These are phyloP conservation scores for Penicillium verhagenii DNA, from an alignment of 495 filamentous ascomycete genomes.

Conservation along the genomic window DNA sequence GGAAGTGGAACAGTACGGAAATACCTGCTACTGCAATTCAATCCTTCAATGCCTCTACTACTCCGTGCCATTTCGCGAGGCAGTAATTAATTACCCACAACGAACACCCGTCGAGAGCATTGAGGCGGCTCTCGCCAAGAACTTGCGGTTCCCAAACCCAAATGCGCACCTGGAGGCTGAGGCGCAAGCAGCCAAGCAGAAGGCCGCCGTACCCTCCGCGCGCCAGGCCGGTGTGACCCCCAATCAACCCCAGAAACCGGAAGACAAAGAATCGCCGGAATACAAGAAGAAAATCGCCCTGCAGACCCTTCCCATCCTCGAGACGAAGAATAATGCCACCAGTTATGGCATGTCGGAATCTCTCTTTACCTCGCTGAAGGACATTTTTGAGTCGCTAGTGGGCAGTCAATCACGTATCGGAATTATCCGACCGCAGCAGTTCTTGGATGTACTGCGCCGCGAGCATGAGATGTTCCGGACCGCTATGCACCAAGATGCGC, in stretches of 20 bases:
- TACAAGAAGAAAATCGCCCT: slow-evolving; percentile 96
- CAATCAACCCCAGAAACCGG: slow-evolving; percentile 66
- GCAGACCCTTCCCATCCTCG: slow-evolving; percentile 78
- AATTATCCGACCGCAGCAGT: slow-evolving; percentile 88
- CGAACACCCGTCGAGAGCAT: slow-evolving; percentile 56
- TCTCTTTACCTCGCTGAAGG: slow-evolving; percentile 89
- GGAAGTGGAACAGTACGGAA: slow-evolving; percentile 70
- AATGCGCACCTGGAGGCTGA: slow-evolving; percentile 43
- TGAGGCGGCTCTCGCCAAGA: slow-evolving; percentile 45
- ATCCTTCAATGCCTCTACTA: slow-evolving; percentile 97
- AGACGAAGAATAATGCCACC: slow-evolving; percentile 72
- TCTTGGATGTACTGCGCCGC: slow-evolving; percentile 86
- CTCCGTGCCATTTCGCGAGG: slow-evolving; percentile 91
- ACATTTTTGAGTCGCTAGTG: slow-evolving; percentile 92
- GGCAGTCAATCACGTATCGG: slow-evolving; percentile 79
- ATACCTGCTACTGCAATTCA: slow-evolving; percentile 98
- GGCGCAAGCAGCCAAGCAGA: slow-evolving; percentile 45
- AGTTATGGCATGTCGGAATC: slow-evolving; percentile 93
- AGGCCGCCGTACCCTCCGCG: slow-evolving; percentile 36
- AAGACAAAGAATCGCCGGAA: slow-evolving; percentile 80
- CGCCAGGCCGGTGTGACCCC: slow-evolving; percentile 50
- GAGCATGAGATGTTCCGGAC: slow-evolving; percentile 98
- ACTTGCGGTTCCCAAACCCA: slow-evolving; percentile 47
- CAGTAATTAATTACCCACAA: slow-evolving; percentile 87
- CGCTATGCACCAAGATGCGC: slow-evolving; percentile 96